Evolutionary conservation across 768 basidiomycete genomes (phyloP), one percentile per base, ranked within the genome.

Genomic region (Tulasnella sp.): DNA sequence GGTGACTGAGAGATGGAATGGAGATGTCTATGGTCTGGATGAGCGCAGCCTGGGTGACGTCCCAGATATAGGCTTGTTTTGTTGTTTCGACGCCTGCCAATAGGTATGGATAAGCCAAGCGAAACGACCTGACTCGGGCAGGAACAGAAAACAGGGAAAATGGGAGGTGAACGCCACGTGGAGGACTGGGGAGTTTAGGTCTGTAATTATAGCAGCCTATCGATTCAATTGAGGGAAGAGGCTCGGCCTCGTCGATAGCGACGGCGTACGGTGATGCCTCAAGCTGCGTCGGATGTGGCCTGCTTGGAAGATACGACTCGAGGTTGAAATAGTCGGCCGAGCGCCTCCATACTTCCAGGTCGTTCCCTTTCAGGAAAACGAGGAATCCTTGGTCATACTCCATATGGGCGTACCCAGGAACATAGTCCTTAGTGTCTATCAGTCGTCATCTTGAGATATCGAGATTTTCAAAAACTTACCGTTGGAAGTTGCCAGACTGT

Each of bases 301-400:
- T 14, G 15, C 64, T 29, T 22, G 64, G 64, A 22, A 67, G 64
- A 22, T 67, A 22, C n/a, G 64, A 29, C 64, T 67, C 64, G 64
- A 22, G 36, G 19, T 22, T 67, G 17, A 67, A 67, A 37, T 29
- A 22, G 17, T 67, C 64, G 36, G 64, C 17, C 19, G 64, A 29
- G 29, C 64, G 25, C 71, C 90, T 84, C 93, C 93, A 94, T 78
- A 90, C 90, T 9, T 34, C 45, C 78, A 83, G 79, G 9, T 29
- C 64, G 8, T 85, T 85, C 29, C 81, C 58, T 40, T 90, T 87
- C 79, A 93, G 90, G 80, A 93, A 91, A 69, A 93, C 83, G 67
- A 93, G 83, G 80, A 87, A 93, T 9, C 93, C 93, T 31, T 86
- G 83, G 15, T 84, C 88, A 78, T 93, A 94, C 82, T 94, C 93